A percentile compares a stretch with the other conserved stretches of the same genome.
These are phyloP conservation scores for Xylaria sp. DNA, from an alignment of 2,329 filamentous ascomycete species.

Conservation along the genomic window DNA sequence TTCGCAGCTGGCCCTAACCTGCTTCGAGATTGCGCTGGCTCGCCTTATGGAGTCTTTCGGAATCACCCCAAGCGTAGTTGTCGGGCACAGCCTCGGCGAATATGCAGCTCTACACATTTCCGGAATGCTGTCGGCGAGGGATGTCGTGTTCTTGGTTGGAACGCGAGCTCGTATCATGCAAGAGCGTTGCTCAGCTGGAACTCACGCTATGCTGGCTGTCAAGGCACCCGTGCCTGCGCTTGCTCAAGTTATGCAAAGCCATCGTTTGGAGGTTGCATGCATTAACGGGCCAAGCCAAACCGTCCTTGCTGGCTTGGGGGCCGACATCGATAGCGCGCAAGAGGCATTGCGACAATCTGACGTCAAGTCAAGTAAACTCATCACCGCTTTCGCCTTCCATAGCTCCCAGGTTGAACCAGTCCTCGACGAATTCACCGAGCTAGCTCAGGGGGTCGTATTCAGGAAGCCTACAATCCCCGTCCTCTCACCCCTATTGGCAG, in stretches of 20 bases:
- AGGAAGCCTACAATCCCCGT: slow-evolving; percentile 3
- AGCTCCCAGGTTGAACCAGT: slow-evolving; percentile 66
- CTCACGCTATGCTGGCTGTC: slow-evolving; percentile 72
- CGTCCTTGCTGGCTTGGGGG: slow-evolving; percentile 65
- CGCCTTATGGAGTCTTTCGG: slow-evolving; percentile 53
- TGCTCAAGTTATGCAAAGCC: slow-evolving; percentile 40
- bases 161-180: slow-evolving; percentile 55
- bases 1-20: slow-evolving; percentile 50
- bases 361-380: slow-evolving; percentile 62
- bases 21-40: slow-evolving; percentile 53
- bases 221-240: slow-evolving; percentile 55
- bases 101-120: slow-evolving; percentile 69
- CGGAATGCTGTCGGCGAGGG: slow-evolving; percentile 66
- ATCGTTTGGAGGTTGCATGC: slow-evolving; percentile 61
- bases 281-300: slow-evolving; percentile 72
- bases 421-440: slow-evolving; percentile 54
- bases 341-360: slow-evolving; percentile 47
- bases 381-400: slow-evolving; percentile 64
- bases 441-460: not conserved
- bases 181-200: slow-evolving; percentile 4
- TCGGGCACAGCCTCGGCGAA: slow-evolving; percentile 66
- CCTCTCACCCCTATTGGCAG: not conserved
- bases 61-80: slow-evolving; percentile 54
- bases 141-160: slow-evolving; percentile 70
- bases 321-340: slow-evolving; percentile 63